phyloP scores from a whole-genome alignment of 2,329 filamentous ascomycete genomes.

The Hymenoscyphus fraxineus region DNA sequence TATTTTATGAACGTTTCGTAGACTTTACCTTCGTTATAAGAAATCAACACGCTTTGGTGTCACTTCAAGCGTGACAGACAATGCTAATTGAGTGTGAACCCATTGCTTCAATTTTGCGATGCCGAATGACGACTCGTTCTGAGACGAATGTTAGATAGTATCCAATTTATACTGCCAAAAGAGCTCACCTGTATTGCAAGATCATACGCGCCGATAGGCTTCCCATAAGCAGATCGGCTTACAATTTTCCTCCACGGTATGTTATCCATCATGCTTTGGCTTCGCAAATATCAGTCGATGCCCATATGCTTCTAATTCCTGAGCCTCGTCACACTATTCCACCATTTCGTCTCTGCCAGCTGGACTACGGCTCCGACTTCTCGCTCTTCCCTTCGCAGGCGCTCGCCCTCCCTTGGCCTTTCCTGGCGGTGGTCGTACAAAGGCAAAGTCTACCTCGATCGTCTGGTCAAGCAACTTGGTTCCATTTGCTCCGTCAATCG shows the following conservation, averaged over 20 bases:
- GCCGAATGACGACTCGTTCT: background rate
- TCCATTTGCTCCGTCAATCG: constrained; percentile 74
- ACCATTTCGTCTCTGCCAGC: constrained; percentile 27
- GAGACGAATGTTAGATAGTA: background rate
- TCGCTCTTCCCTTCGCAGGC: constrained; percentile 33
- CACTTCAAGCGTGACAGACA: background rate
- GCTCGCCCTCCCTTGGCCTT: constrained; percentile 42
- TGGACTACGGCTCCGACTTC: constrained; percentile 35
- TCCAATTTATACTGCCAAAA: background rate
- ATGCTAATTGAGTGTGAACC: background rate
- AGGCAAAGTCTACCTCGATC: constrained; percentile 77
- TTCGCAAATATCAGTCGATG: background rate
- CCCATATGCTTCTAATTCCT: background rate
- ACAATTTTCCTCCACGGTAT: background rate
- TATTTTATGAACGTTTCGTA: background rate
- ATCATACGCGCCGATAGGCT: constrained; percentile 14
- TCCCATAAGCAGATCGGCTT: constrained; percentile 15
- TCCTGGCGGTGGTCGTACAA: constrained; percentile 71
- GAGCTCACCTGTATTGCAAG: constrained; percentile 5
- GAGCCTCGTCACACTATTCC: constrained; percentile 19
- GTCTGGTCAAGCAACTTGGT: constrained; percentile 79
- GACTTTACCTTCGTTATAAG: background rate
- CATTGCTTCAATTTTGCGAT: background rate
- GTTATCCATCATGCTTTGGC: constrained; percentile 1
- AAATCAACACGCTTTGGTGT: background rate